Conservation (phyloP, 805 yeast species). For the Soucietia sequanensis region DNA sequence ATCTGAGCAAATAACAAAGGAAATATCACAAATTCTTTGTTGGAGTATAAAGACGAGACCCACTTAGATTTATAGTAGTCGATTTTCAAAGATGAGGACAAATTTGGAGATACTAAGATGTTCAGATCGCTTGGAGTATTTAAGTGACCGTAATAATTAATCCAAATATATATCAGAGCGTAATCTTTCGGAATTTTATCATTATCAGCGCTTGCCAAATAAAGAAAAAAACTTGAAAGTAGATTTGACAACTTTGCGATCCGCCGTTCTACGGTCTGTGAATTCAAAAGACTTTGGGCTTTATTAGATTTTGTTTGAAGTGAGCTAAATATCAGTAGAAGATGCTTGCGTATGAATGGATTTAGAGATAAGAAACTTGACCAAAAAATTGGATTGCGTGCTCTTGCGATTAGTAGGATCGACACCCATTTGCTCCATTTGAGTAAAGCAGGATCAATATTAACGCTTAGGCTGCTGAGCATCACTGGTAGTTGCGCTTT, state of each 20-base stretch:
- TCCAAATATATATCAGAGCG: constrained; percentile 30
- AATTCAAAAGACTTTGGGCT: not conserved
- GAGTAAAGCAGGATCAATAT: constrained; percentile 7
- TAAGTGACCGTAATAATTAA: constrained; percentile 26
- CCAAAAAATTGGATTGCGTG: constrained; percentile 24
- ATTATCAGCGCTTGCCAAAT: constrained; percentile 24
- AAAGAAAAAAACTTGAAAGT: constrained; percentile 21
- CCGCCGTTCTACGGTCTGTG: constrained; percentile 11
- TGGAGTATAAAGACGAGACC: constrained; percentile 20
- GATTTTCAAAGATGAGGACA: constrained; percentile 24
- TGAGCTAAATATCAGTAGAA: no score
- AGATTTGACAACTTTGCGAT: constrained; percentile 20
- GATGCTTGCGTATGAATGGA: constrained; percentile 24
- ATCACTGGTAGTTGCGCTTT: no score
- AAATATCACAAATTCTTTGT: constrained; percentile 32
- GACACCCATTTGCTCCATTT: constrained; percentile 20
- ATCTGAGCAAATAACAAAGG: constrained; percentile 39
- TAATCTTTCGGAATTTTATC: constrained; percentile 37
- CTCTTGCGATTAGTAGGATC: constrained; percentile 21
- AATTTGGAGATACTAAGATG: constrained; percentile 25
- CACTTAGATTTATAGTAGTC: constrained; percentile 17
- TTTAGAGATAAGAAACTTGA: constrained; percentile 32
- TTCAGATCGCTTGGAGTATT: constrained; percentile 33
- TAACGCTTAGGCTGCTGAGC: no score
- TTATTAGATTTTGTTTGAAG: constrained; percentile 4